Percentiles rank a stretch among this genome's conserved stretches.
phyloP scores from a whole-genome alignment of 805 yeast species.

The Teunomyces pallodes region DNA sequence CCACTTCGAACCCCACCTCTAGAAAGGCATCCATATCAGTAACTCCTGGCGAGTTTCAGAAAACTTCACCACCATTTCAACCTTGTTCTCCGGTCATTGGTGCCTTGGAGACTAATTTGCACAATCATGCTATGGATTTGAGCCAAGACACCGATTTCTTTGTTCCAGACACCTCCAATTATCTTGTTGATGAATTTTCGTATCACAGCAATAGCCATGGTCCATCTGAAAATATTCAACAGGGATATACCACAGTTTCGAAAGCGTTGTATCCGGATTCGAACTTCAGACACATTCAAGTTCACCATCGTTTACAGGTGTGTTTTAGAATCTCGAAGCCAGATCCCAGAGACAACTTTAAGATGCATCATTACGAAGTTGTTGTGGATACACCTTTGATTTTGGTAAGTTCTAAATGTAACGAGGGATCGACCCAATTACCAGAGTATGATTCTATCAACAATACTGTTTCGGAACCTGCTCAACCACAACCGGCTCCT shows the following conservation, averaged over 20 bases:
- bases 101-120: conserved; percentile 33
- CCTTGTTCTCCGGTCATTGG: conserved; percentile 40
- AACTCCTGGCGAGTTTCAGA: conserved; percentile 5
- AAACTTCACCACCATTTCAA: conserved; percentile 7
- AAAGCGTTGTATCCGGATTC: conserved; percentile 60
- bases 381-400: conserved; percentile 75
- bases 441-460: conserved; percentile 36
- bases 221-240: conserved; percentile 27
- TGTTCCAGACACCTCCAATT: conserved; percentile 29
- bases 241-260: conserved; percentile 33
- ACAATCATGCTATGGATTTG: neutral
- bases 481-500: conserved; percentile 2
- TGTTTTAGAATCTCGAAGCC: conserved; percentile 66
- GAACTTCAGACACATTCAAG: conserved; percentile 58
- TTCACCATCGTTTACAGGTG: conserved; percentile 67
- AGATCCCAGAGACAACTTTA: conserved; percentile 43
- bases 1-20: conserved; percentile 15
- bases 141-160: conserved; percentile 14
- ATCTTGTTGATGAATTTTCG: conserved; percentile 26
- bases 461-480: neutral
- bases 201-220: conserved; percentile 5
- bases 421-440: conserved; percentile 38
- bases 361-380: conserved; percentile 74
- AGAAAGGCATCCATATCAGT: conserved; percentile 26
- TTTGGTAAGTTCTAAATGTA: conserved; percentile 40